A percentile compares a stretch with the other conserved stretches of the same genome.
Conservation (phyloP, 1,139 yeast species). For the Ogataea hybrid region DNA sequence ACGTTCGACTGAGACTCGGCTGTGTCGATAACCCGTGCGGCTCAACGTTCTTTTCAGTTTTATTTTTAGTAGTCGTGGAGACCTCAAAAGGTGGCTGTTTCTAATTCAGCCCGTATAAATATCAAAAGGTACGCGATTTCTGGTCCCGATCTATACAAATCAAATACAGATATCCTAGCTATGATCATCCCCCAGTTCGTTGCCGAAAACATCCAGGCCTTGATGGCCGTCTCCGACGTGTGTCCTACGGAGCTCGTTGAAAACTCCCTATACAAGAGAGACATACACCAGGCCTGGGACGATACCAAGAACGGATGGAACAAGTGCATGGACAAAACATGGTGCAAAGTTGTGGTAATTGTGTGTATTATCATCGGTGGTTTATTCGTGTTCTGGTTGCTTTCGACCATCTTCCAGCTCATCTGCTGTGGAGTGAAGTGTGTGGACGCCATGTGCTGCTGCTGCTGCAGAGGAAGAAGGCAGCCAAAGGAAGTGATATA, state of each 20-base stretch:
- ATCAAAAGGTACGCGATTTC: neutral
- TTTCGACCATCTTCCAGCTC: constrained; percentile 43
- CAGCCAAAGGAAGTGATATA: constrained; percentile 12
- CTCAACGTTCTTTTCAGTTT: neutral
- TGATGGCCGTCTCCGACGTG: constrained; percentile 11
- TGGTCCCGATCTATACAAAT: constrained; percentile 1
- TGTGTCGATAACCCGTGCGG: constrained; percentile 1
- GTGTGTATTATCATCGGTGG: constrained; percentile 66
- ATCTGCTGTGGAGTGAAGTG: constrained; percentile 44
- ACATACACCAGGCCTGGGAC: constrained; percentile 5
- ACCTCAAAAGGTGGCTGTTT: constrained; percentile 9
- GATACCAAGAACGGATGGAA: constrained; percentile 47
- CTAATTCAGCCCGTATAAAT: neutral
- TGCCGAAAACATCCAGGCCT: constrained; percentile 16
- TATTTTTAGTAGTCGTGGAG: constrained; percentile 5
- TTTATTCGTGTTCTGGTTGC: constrained; percentile 43
- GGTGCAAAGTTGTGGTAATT: constrained; percentile 75
- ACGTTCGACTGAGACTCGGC: constrained; percentile 53
- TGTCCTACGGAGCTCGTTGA: constrained; percentile 21
- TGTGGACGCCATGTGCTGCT: constrained; percentile 41
- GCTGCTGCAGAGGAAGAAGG: constrained; percentile 26
- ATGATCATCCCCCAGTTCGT: constrained; percentile 23
- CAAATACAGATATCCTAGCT: neutral
- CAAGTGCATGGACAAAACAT: constrained; percentile 73
- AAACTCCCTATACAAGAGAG: constrained; percentile 15